phyloP scores from a whole-genome alignment of 345 rosid genomes.

The Arabis alpina region DNA sequence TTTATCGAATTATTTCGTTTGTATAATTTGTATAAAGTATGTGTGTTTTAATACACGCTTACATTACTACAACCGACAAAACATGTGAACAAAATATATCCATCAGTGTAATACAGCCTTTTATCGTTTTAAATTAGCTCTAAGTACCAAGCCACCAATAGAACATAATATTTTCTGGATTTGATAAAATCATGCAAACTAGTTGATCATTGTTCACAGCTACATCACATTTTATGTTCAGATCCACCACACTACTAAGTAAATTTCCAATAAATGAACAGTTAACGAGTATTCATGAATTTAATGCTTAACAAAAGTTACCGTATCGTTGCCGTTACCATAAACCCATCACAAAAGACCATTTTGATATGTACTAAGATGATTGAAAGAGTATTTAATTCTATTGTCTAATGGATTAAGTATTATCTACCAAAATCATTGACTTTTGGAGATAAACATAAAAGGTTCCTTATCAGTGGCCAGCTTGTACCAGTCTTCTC shows the following conservation, averaged over 20 bases:
- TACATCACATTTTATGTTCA: slow-evolving; percentile 12
- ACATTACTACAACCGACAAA: slow-evolving; percentile 38
- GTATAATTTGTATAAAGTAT: slow-evolving; percentile 2
- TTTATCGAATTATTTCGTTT: slow-evolving; percentile 11
- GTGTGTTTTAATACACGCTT: slow-evolving; percentile 31
- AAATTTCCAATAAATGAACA: slow-evolving; percentile 1
- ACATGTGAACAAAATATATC: slow-evolving; percentile 33
- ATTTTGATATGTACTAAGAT: slow-evolving; percentile 23
- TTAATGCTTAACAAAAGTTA: too few species aligned
- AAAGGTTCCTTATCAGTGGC: slow-evolving; percentile 38
- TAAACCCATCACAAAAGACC: neutral
- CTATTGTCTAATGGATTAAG: slow-evolving; percentile 6
- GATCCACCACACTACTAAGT: slow-evolving; percentile 15
- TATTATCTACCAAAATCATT: slow-evolving; percentile 28
- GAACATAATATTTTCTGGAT: slow-evolving; percentile 12
- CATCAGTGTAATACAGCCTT: slow-evolving; percentile 38
- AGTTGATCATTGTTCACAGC: slow-evolving; percentile 9
- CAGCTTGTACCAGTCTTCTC: slow-evolving; percentile 37
- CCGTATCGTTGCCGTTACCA: neutral
- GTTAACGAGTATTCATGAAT: too few species aligned
- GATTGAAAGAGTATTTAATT: neutral
- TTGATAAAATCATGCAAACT: slow-evolving; percentile 4
- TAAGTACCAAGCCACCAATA: slow-evolving; percentile 23
- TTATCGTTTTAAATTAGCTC: slow-evolving; percentile 27
- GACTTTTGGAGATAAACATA: slow-evolving; percentile 38